Conservation (phyloP, 1,139 yeast species). For the Diutina scorzettiae region DNA sequence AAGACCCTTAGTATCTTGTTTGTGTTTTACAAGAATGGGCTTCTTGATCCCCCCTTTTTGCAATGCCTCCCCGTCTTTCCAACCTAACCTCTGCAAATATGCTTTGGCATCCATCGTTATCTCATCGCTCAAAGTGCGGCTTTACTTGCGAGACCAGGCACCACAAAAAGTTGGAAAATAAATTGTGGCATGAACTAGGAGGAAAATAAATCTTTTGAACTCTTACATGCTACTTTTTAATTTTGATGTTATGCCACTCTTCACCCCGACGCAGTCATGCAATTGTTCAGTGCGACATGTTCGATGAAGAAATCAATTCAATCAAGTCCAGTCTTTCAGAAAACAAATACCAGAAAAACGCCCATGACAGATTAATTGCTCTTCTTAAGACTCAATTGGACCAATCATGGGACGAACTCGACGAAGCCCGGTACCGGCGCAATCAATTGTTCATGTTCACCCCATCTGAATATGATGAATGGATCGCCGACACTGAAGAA, state of each 20-base stretch:
- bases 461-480: conserved; percentile 16
- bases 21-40: conserved; percentile 83
- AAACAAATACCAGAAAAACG: conserved; percentile 11
- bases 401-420: conserved; percentile 1
- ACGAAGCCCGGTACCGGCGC: conserved; percentile 7
- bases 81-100: conserved; percentile 71
- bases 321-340: conserved; percentile 7
- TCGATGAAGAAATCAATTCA: conserved; percentile 6
- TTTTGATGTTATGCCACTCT: background rate
- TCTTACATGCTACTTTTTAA: too few species aligned
- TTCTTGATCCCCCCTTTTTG: conserved; percentile 68
- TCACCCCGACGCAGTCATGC: conserved; percentile 4
- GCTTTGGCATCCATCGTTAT: conserved; percentile 56
- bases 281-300: background rate
- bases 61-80: conserved; percentile 86
- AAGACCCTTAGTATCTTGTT: conserved; percentile 80
- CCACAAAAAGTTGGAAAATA: too few species aligned
- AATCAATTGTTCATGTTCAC: conserved; percentile 13
- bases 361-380: conserved; percentile 15
- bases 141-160: too few species aligned
- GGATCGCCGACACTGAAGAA: conserved; percentile 13
- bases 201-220: too few species aligned
- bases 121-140: background rate
- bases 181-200: too few species aligned
- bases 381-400: conserved; percentile 8